phyloP scores from a whole-genome alignment of 192 early-diverging fungal species.

The Coemansia sp. region DNA sequence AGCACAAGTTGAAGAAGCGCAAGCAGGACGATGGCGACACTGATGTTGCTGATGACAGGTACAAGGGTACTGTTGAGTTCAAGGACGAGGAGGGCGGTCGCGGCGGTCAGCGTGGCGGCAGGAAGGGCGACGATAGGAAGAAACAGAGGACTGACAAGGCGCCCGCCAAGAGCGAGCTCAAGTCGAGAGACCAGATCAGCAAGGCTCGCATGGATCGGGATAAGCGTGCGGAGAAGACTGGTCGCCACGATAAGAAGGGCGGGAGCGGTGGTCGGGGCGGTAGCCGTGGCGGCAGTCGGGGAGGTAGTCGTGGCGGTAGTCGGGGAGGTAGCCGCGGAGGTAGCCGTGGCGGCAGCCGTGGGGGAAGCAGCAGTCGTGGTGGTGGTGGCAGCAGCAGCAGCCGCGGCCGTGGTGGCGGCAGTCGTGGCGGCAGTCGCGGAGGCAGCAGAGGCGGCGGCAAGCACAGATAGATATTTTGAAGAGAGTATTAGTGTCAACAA shows the following conservation, averaged over 20 bases:
- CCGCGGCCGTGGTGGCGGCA: constrained; percentile 18
- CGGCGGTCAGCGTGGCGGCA: constrained; percentile 27
- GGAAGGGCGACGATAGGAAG: constrained; percentile 27
- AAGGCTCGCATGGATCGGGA: constrained; percentile 74
- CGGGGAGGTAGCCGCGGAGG: neutral
- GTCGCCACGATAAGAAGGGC: constrained; percentile 16
- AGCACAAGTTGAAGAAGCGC: constrained; percentile 65
- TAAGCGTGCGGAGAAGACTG: constrained; percentile 70
- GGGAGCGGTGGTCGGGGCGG: constrained; percentile 7
- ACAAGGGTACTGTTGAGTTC: constrained; percentile 53
- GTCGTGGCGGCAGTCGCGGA: constrained; percentile 28
- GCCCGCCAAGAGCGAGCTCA: constrained; percentile 73
- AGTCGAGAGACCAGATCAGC: constrained; percentile 76
- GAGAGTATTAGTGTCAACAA: no score
- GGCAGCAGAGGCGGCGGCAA: constrained; percentile 18
- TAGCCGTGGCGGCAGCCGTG: constrained; percentile 12
- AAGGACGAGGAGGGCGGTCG: constrained; percentile 30
- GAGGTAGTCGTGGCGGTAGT: neutral
- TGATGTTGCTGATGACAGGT: constrained; percentile 18
- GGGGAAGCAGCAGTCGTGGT: constrained; percentile 16
- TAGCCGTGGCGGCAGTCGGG: constrained; percentile 1
- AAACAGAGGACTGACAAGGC: neutral
- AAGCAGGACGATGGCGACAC: constrained; percentile 43
- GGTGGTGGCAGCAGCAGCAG: neutral
- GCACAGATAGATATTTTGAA: constrained; percentile 22